These are phyloP conservation scores for carrot (Daucus carota) DNA, from an alignment of 129 eudicot genomes.

Conservation along the genomic window DH1_v3.0 NC_030382.2:32996501-32997000, in stretches of 20 bases:
- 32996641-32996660: background rate
- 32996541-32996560: constrained; percentile 34
- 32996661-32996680: background rate
- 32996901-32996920: background rate
- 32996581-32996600: background rate
- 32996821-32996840: background rate
- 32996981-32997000: background rate
- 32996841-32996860: background rate
- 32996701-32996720: background rate
- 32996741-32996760: background rate
- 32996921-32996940: background rate
- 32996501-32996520: constrained; percentile 97
- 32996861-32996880: background rate
- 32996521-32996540: constrained; percentile 47
- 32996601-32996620: background rate
- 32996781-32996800: background rate
- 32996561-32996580: background rate
- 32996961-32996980: background rate
- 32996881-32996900: background rate
- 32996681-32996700: background rate
- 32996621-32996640: background rate
- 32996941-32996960: background rate
- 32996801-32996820: background rate
- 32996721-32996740: background rate
- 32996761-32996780: constrained; percentile 3